Evolutionary conservation across 2,329 filamentous ascomycete genomes (phyloP).

Genomic region (Rhynchosporium agropyri): DNA sequence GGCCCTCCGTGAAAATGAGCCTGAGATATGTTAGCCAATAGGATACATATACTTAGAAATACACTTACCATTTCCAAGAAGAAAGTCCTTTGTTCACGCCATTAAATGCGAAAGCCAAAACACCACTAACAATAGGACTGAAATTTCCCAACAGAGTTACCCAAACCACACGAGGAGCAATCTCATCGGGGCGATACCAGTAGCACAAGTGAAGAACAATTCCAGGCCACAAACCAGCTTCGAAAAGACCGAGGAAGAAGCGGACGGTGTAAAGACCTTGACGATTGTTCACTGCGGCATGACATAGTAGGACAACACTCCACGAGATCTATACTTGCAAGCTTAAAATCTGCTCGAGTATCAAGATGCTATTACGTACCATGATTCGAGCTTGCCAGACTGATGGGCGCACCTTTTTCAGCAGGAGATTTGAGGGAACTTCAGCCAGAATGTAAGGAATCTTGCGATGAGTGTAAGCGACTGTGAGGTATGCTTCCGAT

Average conservation of each 20-base stretch:
- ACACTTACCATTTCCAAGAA: conserved; percentile 42
- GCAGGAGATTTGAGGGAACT: conserved; percentile 44
- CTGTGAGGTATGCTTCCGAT: background rate
- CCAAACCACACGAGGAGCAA: conserved; percentile 49
- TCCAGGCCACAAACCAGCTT: conserved; percentile 42
- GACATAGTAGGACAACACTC: conserved; percentile 45
- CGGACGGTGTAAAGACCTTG: conserved; percentile 48
- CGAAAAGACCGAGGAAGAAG: conserved; percentile 58
- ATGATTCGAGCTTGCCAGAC: conserved; percentile 44
- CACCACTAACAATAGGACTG: conserved; percentile 46
- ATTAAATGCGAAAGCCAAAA: conserved; percentile 50
- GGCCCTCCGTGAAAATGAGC: conserved; percentile 50
- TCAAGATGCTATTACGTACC: background rate
- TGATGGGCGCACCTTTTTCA: conserved; percentile 44
- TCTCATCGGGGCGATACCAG: conserved; percentile 53
- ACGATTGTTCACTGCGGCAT: conserved; percentile 44
- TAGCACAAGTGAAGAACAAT: conserved; percentile 50
- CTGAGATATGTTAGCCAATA: background rate
- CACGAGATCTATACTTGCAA: conserved; percentile 41
- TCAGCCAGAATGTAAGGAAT: conserved; percentile 45
- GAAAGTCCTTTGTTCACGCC: conserved; percentile 38
- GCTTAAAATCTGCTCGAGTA: background rate
- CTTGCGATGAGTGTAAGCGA: conserved; percentile 30
- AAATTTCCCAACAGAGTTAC: conserved; percentile 50
- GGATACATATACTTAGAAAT: too few relatives aligned